Evolutionary conservation across 768 basidiomycete species (phyloP).

Genomic region (Kwoniella heveanensis): DNA sequence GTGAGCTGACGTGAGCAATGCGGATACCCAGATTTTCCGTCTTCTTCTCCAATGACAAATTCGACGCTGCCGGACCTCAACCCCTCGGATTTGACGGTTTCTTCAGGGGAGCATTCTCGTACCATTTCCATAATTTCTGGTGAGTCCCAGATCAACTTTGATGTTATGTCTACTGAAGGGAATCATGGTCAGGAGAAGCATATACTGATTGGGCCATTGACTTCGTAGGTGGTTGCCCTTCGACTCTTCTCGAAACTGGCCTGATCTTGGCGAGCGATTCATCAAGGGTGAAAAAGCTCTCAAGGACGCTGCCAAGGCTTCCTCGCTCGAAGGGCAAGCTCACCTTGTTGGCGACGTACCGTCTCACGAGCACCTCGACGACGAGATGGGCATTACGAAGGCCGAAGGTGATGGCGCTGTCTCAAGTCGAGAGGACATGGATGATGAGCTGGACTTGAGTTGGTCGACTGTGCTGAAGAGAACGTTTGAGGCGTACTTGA

Average conservation of each 20-base stretch:
- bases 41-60: slow-evolving; percentile 56
- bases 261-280: slow-evolving; percentile 84
- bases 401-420: slow-evolving; percentile 13
- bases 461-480: slow-evolving; percentile 95
- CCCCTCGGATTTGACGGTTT: slow-evolving; percentile 92
- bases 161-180: neutral
- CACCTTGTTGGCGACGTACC: slow-evolving; percentile 13
- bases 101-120: slow-evolving; percentile 89
- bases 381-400: neutral
- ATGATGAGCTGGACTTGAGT: slow-evolving; percentile 54
- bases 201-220: neutral
- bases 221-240: slow-evolving; percentile 90
- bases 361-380: slow-evolving; percentile 3
- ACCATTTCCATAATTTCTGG: slow-evolving; percentile 77
- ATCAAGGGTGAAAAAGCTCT: slow-evolving; percentile 71
- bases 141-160: slow-evolving; percentile 23
- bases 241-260: slow-evolving; percentile 89
- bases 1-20: neutral
- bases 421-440: slow-evolving; percentile 43
- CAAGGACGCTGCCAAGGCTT: slow-evolving; percentile 57
- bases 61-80: slow-evolving; percentile 75
- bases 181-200: neutral
- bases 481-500: slow-evolving; percentile 88
- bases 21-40: slow-evolving; percentile 72
- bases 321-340: slow-evolving; percentile 19